Conservation (phyloP, 768 basidiomycete genomes). For the Auriscalpium microsporum region DNA sequence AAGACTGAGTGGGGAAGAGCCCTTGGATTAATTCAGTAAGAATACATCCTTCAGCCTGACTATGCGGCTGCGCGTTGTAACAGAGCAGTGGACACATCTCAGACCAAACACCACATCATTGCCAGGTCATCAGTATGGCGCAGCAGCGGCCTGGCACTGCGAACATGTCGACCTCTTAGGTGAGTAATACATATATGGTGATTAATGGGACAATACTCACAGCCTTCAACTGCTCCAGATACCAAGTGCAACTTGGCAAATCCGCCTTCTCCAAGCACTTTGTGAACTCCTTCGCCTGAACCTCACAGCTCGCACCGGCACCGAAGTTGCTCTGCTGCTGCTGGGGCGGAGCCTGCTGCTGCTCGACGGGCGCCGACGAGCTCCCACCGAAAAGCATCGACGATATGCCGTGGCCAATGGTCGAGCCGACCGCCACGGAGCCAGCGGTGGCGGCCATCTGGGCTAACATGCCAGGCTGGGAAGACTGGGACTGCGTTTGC, state of each 20-base stretch:
- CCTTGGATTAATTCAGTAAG: too few species aligned
- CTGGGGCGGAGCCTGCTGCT: slow-evolving; percentile 38
- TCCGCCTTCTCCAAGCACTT: slow-evolving; percentile 79
- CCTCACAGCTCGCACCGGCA: slow-evolving; percentile 56
- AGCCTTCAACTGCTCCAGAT: slow-evolving; percentile 82
- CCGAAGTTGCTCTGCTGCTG: slow-evolving; percentile 34
- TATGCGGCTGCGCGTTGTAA: neutral
- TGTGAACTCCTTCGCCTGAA: slow-evolving; percentile 84
- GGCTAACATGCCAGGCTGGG: slow-evolving; percentile 58
- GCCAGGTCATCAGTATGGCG: slow-evolving; percentile 12
- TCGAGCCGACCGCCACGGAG: slow-evolving; percentile 81
- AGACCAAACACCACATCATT: neutral
- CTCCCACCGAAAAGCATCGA: slow-evolving; percentile 81
- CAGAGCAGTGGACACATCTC: neutral
- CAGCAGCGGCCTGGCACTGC: slow-evolving; percentile 14
- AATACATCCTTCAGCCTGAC: too few species aligned
- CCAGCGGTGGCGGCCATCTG: slow-evolving; percentile 91
- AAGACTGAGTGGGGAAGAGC: too few species aligned
- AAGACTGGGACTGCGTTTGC: slow-evolving; percentile 24
- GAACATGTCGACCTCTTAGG: neutral
- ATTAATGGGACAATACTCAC: slow-evolving; percentile 36
- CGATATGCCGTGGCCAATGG: slow-evolving; percentile 85
- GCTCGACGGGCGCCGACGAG: slow-evolving; percentile 34
- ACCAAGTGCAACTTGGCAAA: slow-evolving; percentile 73
- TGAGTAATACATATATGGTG: neutral